Base-by-base conservation (phyloP, 306 rosid genomes). In the Ochetophila trinervis region DNA sequence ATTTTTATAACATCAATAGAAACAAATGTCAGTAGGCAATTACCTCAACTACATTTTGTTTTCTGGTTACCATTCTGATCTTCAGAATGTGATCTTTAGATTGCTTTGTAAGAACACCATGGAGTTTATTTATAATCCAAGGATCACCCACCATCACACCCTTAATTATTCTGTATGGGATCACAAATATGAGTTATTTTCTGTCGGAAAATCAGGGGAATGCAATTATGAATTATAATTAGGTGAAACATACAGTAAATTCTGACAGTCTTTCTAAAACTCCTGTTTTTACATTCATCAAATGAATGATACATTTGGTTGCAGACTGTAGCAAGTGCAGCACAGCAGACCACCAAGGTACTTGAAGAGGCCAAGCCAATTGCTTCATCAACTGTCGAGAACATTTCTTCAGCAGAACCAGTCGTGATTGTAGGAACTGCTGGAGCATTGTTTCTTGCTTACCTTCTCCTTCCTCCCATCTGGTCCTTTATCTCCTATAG, bases 341-440 rank as follows among this genome's bases (percentile, higher is more conserved):
- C 97, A 19, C 81, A 88, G 68, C 91, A 86, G 86, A 84, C 96
- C 4, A 60, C 83, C 55, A 86, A 81, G 77, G 91, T 86, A 69
- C 85, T 93, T 67, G 96, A 90, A 84, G 97, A 45, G 40, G 95
- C 87, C 60, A 86, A 80, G 78, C 97, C 97, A 24, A 78, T 93
- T 72, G 99, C 96, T 54, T 84, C 90, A 0, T 75, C 97, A 70
- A 82, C 99, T 10, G 53, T 88, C 0, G 82, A 93, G 60, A 76
- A 85, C 47, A 84, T 93, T 75, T 67, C 84, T 19, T 71, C 99
- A 15, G 78, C 99, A 8, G 99, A 93, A 32, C 99, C 97, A 27
- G 67, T 75, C 35, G 82, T 85, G 49, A 79, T 93, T 55, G 96
- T 77, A 1, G 95, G 85, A 79, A 71, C 87, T 48, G 95, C 97